These are phyloP conservation scores for Iris macrosiphon DNA, from an alignment of 106 monocot genomes.

Conservation along the genomic window DNA sequence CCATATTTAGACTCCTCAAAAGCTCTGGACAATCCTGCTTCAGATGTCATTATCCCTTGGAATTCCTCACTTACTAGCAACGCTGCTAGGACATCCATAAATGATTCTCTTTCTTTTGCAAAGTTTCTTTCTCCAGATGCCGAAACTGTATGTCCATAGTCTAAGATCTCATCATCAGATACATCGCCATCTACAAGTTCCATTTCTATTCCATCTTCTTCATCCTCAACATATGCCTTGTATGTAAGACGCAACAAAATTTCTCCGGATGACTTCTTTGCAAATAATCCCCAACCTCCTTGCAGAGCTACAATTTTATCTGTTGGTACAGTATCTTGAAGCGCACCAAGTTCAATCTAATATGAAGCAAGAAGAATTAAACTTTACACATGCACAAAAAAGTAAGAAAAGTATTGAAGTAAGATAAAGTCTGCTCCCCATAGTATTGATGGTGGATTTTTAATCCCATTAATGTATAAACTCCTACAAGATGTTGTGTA, in stretches of 20 bases:
- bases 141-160: conserved; percentile 13
- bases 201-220: conserved; percentile 32
- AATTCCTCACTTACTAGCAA: conserved; percentile 97
- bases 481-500: too few relatives aligned
- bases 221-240: conserved; percentile 73
- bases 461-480: too few relatives aligned
- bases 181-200: conserved; percentile 36
- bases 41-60: conserved; percentile 92
- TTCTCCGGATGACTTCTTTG: conserved; percentile 33
- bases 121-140: conserved; percentile 14
- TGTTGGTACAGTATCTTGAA: conserved; percentile 70
- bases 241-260: conserved; percentile 69
- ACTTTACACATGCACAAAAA: neutral
- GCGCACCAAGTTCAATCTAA: conserved; percentile 60
- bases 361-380: neutral
- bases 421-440: too few relatives aligned
- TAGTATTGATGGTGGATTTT: too few relatives aligned
- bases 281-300: conserved; percentile 44
- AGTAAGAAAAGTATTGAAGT: too few relatives aligned
- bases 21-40: conserved; percentile 32
- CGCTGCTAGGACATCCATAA: conserved; percentile 75
- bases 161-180: conserved; percentile 49
- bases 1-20: conserved; percentile 19
- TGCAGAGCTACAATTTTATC: conserved; percentile 49
- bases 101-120: conserved; percentile 64